Evolutionary conservation across 192 early-diverging fungal genomes (phyloP).

Genomic region (Backusella mclennaniae): DNA sequence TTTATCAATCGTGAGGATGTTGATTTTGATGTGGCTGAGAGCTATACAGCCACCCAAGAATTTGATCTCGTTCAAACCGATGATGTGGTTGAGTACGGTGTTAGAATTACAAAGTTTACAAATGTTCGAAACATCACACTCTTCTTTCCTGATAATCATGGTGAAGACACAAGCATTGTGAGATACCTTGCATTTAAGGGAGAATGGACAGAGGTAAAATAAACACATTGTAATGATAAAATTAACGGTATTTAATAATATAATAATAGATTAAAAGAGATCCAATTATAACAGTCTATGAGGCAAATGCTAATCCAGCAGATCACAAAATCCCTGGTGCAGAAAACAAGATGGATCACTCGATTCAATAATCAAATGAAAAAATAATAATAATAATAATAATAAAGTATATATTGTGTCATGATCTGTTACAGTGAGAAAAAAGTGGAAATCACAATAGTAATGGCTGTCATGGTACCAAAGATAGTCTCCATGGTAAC

Average conservation of each 20-base stretch:
- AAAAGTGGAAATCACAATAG: background rate
- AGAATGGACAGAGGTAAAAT: constrained; percentile 72
- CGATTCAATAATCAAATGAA: constrained; percentile 37
- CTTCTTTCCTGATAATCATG: constrained; percentile 80
- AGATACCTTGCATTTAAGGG: constrained; percentile 89
- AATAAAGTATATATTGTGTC: background rate
- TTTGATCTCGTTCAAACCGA: constrained; percentile 69
- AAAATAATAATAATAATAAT: background rate
- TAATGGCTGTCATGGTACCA: background rate
- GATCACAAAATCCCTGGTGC: constrained; percentile 65
- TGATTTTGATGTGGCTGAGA: constrained; percentile 85
- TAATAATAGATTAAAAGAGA: constrained; percentile 53
- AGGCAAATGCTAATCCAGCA: constrained; percentile 67
- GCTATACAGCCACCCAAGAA: constrained; percentile 69
- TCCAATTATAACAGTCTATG: constrained; percentile 67
- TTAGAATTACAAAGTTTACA: constrained; percentile 72
- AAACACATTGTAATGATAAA: background rate
- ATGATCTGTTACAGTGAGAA: background rate
- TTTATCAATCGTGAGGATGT: constrained; percentile 88
- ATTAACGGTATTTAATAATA: background rate
- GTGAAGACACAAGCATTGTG: constrained; percentile 72
- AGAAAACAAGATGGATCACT: constrained; percentile 46
- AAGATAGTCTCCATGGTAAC: background rate
- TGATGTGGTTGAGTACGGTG: constrained; percentile 62
- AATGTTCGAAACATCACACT: constrained; percentile 78